Conservation (phyloP, 1,139 yeast species). For the Meyerozyma sp. region DNA sequence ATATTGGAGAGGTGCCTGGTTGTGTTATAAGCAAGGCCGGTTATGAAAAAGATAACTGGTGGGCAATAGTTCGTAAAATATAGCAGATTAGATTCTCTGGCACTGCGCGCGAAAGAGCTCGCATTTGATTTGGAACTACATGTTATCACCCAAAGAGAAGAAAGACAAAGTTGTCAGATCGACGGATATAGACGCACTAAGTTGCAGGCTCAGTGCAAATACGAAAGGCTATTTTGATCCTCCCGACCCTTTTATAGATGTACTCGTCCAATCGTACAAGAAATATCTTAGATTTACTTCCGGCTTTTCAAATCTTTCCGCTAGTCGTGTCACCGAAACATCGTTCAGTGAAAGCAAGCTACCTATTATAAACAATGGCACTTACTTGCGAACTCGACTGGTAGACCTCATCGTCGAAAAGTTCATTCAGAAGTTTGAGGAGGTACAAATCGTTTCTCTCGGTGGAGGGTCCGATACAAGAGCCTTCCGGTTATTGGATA, state of each 20-base stretch:
- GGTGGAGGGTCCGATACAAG: slow-evolving; percentile 99
- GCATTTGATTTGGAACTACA: slow-evolving; percentile 5
- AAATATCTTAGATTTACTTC: slow-evolving; percentile 30
- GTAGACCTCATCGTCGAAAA: slow-evolving; percentile 51
- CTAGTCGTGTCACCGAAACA: slow-evolving; percentile 35
- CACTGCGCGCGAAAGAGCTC: not conserved
- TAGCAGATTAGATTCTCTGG: not conserved
- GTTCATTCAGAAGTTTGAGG: slow-evolving; percentile 35
- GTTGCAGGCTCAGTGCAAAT: slow-evolving; percentile 63
- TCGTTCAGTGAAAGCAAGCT: slow-evolving; percentile 46
- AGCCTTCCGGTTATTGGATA: slow-evolving; percentile 45
- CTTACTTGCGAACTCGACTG: slow-evolving; percentile 66
- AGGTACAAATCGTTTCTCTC: slow-evolving; percentile 66
- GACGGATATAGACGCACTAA: slow-evolving; percentile 83
- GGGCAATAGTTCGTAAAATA: slow-evolving; percentile 41
- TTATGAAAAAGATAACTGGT: slow-evolving; percentile 94
- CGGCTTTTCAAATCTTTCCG: slow-evolving; percentile 37
- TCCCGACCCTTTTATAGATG: slow-evolving; percentile 43
- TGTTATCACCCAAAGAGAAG: slow-evolving; percentile 33
- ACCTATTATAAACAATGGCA: slow-evolving; percentile 81
- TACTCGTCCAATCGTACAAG: slow-evolving; percentile 38
- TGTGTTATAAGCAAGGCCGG: slow-evolving; percentile 60
- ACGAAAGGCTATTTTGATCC: slow-evolving; percentile 45
- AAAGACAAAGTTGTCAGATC: slow-evolving; percentile 52
- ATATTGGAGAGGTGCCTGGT: slow-evolving; percentile 67